phyloP scores from a whole-genome alignment of 2,329 filamentous ascomycete genomes.

The Aotearoamyces nothofagi region DNA sequence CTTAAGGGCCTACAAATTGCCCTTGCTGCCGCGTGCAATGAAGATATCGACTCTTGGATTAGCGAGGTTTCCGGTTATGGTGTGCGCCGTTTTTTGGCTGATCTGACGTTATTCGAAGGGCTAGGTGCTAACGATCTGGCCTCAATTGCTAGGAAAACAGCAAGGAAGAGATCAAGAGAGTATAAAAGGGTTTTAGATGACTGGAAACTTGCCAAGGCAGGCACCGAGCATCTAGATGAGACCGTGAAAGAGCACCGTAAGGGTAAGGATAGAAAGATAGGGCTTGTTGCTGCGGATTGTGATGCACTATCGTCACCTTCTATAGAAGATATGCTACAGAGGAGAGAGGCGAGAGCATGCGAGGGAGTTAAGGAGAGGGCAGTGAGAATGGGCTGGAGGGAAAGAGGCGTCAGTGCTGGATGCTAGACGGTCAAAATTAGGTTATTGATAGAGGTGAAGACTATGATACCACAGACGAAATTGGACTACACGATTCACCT shows the following conservation, averaged over 20 bases:
- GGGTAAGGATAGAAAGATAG: neutral
- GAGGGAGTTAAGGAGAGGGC: too few species aligned
- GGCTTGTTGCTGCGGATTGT: neutral
- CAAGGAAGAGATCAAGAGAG: neutral
- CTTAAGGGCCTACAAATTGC: slow-evolving; percentile 39
- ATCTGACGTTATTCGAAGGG: slow-evolving; percentile 34
- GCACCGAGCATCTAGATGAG: neutral
- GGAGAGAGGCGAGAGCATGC: neutral
- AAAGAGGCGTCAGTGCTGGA: neutral
- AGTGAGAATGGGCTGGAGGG: neutral
- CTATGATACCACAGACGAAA: neutral
- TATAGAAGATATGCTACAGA: neutral
- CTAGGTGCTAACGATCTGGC: slow-evolving; percentile 16
- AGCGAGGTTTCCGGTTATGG: slow-evolving; percentile 33
- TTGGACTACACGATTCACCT: too few species aligned
- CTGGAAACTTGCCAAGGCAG: too few species aligned
- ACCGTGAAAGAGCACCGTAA: too few species aligned
- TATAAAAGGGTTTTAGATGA: too few species aligned
- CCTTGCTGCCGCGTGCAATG: slow-evolving; percentile 38
- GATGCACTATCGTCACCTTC: neutral
- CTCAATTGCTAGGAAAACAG: neutral
- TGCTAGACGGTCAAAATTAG: neutral
- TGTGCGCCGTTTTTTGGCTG: slow-evolving; percentile 37
- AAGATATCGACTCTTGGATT: slow-evolving; percentile 36
- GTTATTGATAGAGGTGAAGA: neutral